Conservation (phyloP, 495 filamentous ascomycete species). For the Aspergillus campestris region DNA sequence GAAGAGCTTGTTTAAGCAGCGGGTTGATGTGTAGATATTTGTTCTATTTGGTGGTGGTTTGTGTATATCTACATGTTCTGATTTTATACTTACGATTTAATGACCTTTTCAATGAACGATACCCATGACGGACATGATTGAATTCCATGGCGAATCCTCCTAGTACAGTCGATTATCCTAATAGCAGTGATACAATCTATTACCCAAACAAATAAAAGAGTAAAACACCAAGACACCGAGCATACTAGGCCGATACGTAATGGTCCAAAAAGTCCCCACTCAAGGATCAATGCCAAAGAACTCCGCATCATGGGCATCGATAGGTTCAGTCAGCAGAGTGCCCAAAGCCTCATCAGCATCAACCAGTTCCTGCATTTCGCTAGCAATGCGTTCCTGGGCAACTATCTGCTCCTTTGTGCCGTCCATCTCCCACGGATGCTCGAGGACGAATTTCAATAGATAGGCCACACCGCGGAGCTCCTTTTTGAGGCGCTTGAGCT, state of each 20-base stretch:
- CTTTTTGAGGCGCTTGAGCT: constrained; percentile 27
- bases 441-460: constrained; percentile 28
- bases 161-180: too few relatives aligned
- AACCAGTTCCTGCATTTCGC: constrained; percentile 28
- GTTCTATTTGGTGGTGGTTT: too few relatives aligned
- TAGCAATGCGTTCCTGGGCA: constrained; percentile 18
- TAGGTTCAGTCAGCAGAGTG: constrained; percentile 17
- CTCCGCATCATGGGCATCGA: constrained; percentile 9
- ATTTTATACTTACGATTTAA: background rate
- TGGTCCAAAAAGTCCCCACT: background rate
- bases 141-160: too few relatives aligned
- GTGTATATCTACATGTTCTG: background rate
- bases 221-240: background rate
- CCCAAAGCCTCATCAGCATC: constrained; percentile 28
- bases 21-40: constrained; percentile 47
- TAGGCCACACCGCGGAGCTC: constrained; percentile 38
- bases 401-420: constrained; percentile 13
- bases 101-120: background rate
- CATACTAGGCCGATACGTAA: background rate
- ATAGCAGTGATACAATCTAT: background rate
- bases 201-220: background rate
- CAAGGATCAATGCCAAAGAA: constrained; percentile 4
- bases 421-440: constrained; percentile 14
- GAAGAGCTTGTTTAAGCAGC: constrained; percentile 91
- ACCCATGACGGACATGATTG: background rate